Conservation (phyloP, 2,329 filamentous ascomycete species). For the Colletotrichum cuscutae region DNA sequence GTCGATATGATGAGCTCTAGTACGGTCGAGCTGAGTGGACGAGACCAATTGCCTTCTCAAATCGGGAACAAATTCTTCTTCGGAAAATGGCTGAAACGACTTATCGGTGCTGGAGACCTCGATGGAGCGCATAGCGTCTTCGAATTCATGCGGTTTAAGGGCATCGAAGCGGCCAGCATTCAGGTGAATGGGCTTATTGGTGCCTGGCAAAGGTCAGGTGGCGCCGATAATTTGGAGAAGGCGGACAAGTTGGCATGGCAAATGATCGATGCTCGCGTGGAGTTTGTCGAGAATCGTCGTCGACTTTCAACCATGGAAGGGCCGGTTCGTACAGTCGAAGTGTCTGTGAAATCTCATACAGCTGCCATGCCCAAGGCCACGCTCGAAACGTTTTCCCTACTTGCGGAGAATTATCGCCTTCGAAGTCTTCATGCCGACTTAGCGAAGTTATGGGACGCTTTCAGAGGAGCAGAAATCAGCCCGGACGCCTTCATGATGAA, state of each 20-base stretch:
- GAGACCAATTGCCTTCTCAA: slow-evolving; percentile 55
- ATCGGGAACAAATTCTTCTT: slow-evolving; percentile 83
- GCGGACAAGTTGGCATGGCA: slow-evolving; percentile 78
- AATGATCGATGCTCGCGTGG: slow-evolving; percentile 78
- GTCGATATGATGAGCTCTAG: slow-evolving; percentile 87
- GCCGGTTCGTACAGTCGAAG: slow-evolving; percentile 41
- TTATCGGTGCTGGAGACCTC: slow-evolving; percentile 78
- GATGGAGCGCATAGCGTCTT: slow-evolving; percentile 79
- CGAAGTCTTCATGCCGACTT: slow-evolving; percentile 68
- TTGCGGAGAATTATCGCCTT: slow-evolving; percentile 77
- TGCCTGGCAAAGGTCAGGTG: slow-evolving; percentile 77
- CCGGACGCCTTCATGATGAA: slow-evolving; percentile 83
- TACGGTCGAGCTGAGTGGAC: slow-evolving; percentile 57
- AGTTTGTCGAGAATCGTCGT: slow-evolving; percentile 65
- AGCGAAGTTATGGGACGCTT: slow-evolving; percentile 69
- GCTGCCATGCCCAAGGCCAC: slow-evolving; percentile 66
- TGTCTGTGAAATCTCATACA: slow-evolving; percentile 15
- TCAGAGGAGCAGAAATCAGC: slow-evolving; percentile 70
- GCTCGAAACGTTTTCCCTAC: slow-evolving; percentile 80
- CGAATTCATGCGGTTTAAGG: slow-evolving; percentile 77
- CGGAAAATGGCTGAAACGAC: slow-evolving; percentile 87
- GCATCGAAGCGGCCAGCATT: slow-evolving; percentile 74
- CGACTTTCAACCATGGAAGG: slow-evolving; percentile 40
- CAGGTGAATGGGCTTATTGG: slow-evolving; percentile 87
- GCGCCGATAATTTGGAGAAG: slow-evolving; percentile 61